Evolutionary conservation across 2,329 filamentous ascomycete genomes (phyloP).

Genomic region (Didymella segeticola): DNA sequence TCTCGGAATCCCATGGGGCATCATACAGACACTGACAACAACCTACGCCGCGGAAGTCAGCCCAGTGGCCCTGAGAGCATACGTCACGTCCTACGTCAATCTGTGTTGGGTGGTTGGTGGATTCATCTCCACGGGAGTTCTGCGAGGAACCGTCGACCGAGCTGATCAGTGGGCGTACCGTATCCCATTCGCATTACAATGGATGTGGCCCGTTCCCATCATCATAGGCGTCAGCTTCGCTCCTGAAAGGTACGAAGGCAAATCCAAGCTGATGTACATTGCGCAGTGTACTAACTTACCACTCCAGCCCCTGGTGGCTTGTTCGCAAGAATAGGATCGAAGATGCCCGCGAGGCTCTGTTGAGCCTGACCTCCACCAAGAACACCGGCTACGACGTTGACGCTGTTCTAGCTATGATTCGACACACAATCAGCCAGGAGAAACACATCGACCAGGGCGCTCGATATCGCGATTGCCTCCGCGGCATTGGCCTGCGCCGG

Average conservation of each 20-base stretch:
- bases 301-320: conserved; percentile 9
- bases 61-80: not conserved
- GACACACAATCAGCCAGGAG: conserved; percentile 81
- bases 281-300: conserved; percentile 55
- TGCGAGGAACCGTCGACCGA: conserved; percentile 67
- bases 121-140: conserved; percentile 71
- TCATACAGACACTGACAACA: conserved; percentile 48
- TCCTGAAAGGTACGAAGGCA: conserved; percentile 71
- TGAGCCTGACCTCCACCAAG: conserved; percentile 3
- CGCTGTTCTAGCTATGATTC: conserved; percentile 71
- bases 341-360: conserved; percentile 7
- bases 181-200: conserved; percentile 71
- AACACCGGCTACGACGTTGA: conserved; percentile 52
- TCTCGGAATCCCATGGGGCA: conserved; percentile 48
- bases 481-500: conserved; percentile 74
- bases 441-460: conserved; percentile 67
- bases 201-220: conserved; percentile 74
- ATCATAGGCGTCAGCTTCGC: conserved; percentile 69
- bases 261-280: not conserved
- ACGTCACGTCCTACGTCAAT: not conserved
- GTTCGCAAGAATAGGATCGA: conserved; percentile 3
- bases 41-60: not conserved
- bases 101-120: conserved; percentile 56
- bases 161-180: conserved; percentile 68
- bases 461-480: conserved; percentile 81